Conservation (phyloP, 2,329 filamentous ascomycete genomes). For the Scytalidium sp. region DNA sequence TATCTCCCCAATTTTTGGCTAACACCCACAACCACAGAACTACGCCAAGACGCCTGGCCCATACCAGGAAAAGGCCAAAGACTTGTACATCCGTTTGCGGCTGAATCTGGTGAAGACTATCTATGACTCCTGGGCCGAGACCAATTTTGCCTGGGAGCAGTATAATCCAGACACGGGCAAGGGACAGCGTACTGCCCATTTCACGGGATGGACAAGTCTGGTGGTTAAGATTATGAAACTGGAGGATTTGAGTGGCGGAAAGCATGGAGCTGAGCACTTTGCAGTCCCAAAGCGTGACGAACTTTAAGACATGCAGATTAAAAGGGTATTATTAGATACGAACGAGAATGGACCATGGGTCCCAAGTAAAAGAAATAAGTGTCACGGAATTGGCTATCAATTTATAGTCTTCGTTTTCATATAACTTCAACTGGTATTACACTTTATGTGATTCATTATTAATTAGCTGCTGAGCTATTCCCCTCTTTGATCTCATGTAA, state of each 20-base stretch:
- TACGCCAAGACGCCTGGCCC: constrained; percentile 57
- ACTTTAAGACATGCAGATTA: too few species aligned
- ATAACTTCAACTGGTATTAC: too few species aligned
- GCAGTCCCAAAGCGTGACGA: not conserved
- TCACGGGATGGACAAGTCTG: constrained; percentile 98
- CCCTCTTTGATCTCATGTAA: too few species aligned
- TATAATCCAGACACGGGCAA: constrained; percentile 91
- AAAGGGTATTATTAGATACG: too few species aligned
- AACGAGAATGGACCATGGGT: too few species aligned
- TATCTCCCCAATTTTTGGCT: not conserved
- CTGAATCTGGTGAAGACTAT: constrained; percentile 87
- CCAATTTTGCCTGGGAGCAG: constrained; percentile 98
- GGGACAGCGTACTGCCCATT: constrained; percentile 96
- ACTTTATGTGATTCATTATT: too few species aligned
- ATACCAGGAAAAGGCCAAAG: constrained; percentile 63
- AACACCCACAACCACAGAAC: constrained; percentile 44
- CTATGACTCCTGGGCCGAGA: constrained; percentile 82
- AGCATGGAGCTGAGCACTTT: not conserved
- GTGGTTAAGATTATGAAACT: constrained; percentile 97
- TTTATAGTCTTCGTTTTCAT: too few species aligned
- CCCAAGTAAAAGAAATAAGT: too few species aligned
- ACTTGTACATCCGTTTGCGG: constrained; percentile 73
- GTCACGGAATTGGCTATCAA: too few species aligned
- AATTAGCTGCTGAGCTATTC: too few species aligned
- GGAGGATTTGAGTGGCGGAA: constrained; percentile 55